These are phyloP conservation scores for Leishmania braziliensis DNA, from an alignment of 208 protist genomes.

Conservation along the genomic window DNA sequence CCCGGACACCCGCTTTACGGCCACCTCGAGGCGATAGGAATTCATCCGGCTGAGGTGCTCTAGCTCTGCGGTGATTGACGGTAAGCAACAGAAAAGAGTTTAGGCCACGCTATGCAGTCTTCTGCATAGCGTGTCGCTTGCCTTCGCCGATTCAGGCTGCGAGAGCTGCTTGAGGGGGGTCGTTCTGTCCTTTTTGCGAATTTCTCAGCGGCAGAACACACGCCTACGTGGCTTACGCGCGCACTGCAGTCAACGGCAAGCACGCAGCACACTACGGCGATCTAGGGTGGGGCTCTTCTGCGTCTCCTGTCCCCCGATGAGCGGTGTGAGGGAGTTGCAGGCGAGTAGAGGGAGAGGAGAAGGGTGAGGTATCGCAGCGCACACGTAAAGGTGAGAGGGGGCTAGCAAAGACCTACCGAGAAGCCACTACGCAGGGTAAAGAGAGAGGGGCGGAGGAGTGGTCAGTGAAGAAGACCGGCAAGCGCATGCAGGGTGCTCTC, in stretches of 20 bases:
- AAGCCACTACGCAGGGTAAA: background rate
- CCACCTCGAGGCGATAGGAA: conserved; percentile 74
- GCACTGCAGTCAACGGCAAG: background rate
- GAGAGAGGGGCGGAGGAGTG: background rate
- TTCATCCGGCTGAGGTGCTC: background rate
- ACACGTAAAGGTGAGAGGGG: background rate
- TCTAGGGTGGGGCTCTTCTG: background rate
- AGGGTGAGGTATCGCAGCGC: background rate
- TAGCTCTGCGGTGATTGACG: background rate
- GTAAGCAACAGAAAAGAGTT: background rate
- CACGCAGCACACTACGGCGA: background rate
- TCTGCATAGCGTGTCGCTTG: background rate
- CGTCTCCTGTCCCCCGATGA: background rate
- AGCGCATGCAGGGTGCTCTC: background rate
- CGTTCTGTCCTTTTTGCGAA: background rate
- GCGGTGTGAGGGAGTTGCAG: background rate
- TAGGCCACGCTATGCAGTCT: no score
- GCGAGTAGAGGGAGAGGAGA: background rate
- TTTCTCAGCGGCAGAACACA: background rate
- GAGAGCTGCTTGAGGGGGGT: background rate
- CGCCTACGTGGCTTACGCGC: background rate
- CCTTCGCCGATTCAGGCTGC: background rate
- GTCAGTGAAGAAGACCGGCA: background rate
- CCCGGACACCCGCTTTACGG: conserved; percentile 62
- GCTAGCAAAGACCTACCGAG: background rate